Percentiles rank a stretch among this genome's conserved stretches.
These are phyloP conservation scores for Forsythia suspensa DNA, from an alignment of 257 asterid genomes.

Conservation along the genomic window DNA sequence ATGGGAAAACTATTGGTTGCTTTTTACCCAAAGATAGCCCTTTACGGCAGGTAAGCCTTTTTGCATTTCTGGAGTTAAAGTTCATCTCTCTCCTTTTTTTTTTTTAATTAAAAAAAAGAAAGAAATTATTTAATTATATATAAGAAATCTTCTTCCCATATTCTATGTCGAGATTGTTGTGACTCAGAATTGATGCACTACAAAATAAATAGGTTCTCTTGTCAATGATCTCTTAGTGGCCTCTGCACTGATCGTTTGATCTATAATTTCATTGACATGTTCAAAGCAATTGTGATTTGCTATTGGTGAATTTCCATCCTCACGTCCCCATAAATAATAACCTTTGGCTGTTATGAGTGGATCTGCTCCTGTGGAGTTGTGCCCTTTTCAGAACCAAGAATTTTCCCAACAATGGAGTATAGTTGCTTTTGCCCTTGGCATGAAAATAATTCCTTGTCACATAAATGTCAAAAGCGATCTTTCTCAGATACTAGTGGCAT, in stretches of 20 bases:
- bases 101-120: too few relatives aligned
- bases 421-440: background rate
- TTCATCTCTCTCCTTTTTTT: background rate
- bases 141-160: background rate
- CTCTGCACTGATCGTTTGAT: background rate
- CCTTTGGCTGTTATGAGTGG: background rate
- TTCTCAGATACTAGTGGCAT: background rate
- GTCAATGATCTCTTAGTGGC: background rate
- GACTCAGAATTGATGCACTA: background rate
- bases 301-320: background rate
- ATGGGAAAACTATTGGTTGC: slow-evolving; percentile 83
- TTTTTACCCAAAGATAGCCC: slow-evolving; percentile 86
- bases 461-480: background rate
- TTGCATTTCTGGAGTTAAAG: background rate
- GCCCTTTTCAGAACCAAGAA: background rate
- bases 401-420: background rate
- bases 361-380: background rate
- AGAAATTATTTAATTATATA: background rate
- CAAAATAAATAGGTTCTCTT: background rate
- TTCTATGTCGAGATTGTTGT: background rate
- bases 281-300: background rate
- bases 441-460: background rate
- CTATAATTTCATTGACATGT: background rate
- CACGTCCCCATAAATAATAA: background rate
- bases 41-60: slow-evolving; percentile 63